phyloP scores from a whole-genome alignment of 2,329 filamentous ascomycete species.

The Colletotrichum sp. region DNA sequence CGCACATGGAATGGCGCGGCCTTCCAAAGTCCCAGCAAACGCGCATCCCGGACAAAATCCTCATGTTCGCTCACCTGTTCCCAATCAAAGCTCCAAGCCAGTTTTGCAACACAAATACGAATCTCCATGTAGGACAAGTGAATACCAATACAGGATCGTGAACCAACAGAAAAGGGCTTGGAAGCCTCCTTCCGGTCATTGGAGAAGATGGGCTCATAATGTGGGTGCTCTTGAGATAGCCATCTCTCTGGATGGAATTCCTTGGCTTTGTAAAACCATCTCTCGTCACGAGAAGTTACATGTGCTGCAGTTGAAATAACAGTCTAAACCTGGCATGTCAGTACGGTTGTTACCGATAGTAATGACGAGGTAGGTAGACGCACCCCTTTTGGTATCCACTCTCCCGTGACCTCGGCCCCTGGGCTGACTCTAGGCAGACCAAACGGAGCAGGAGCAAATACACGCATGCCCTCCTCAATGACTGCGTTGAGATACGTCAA shows the following conservation, averaged over 20 bases:
- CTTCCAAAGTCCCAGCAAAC: slow-evolving; percentile 1
- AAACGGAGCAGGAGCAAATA: neutral
- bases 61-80: neutral
- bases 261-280: neutral
- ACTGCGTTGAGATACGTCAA: neutral
- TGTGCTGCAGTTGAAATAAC: neutral
- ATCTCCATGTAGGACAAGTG: slow-evolving; percentile 1
- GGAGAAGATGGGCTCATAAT: neutral
- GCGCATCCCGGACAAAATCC: neutral
- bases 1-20: slow-evolving; percentile 1
- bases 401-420: neutral
- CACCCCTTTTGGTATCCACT: slow-evolving; percentile 4
- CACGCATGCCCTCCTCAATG: slow-evolving; percentile 3
- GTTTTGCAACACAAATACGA: neutral
- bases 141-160: neutral
- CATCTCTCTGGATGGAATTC: slow-evolving; percentile 9
- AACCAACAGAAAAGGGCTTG: neutral
- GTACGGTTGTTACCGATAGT: neutral
- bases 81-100: slow-evolving; percentile 1
- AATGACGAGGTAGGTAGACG: neutral
- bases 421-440: neutral
- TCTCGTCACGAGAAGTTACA: neutral
- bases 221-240: neutral
- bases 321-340: neutral
- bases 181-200: neutral